Conservation (phyloP, 1,139 yeast species). For the Kluyveromyces sp. region DNA sequence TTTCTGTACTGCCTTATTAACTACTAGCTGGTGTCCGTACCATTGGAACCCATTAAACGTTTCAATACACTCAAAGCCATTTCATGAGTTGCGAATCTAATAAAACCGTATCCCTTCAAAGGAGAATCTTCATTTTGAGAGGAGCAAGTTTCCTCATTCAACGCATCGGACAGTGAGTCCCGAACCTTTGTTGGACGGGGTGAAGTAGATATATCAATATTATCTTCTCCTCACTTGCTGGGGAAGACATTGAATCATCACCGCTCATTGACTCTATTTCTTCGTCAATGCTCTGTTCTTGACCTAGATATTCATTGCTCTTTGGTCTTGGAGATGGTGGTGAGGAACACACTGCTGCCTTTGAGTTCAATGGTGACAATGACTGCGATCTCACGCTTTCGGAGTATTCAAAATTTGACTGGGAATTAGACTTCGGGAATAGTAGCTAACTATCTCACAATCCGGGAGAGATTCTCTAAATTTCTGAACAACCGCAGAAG, state of each 20-base stretch:
- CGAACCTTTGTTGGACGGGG: too few species aligned
- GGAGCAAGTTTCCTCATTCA: conserved; percentile 8
- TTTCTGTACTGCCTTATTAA: conserved; percentile 26
- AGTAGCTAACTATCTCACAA: conserved; percentile 20
- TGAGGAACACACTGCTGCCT: not conserved
- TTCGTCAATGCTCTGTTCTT: too few species aligned
- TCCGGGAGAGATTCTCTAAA: conserved; percentile 13
- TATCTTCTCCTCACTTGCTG: too few species aligned
- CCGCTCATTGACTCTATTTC: too few species aligned
- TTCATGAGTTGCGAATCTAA: conserved; percentile 34
- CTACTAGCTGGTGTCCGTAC: conserved; percentile 21
- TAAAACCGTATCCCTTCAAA: conserved; percentile 41
- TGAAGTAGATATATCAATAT: too few species aligned
- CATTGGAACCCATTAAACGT: conserved; percentile 30
- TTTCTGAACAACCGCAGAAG: conserved; percentile 16
- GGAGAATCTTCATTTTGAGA: conserved; percentile 14
- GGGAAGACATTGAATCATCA: too few species aligned
- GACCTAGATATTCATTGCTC: too few species aligned
- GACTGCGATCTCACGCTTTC: not conserved
- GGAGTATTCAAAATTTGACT: conserved; percentile 7
- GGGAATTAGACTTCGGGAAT: conserved; percentile 20
- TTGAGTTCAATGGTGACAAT: conserved; percentile 1
- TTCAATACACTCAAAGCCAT: conserved; percentile 38
- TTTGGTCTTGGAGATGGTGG: too few species aligned
- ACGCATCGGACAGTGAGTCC: too few species aligned